A percentile compares a stretch with the other conserved stretches of the same genome.
phyloP scores from a whole-genome alignment of 306 rosid genomes.

The Gillenia trifoliata region DNA sequence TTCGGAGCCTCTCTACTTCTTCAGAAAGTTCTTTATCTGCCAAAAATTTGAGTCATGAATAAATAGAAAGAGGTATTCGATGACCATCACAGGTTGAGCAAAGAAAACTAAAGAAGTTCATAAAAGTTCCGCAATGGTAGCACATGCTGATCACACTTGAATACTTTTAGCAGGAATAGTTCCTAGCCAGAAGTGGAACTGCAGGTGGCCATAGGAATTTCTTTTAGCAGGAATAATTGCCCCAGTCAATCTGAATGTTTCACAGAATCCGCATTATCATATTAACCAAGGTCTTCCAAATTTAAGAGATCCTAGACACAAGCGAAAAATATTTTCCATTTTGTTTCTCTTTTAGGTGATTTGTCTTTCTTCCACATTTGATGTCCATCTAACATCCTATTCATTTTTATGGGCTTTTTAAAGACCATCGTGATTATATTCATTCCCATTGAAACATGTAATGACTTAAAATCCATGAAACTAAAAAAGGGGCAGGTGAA shows the following conservation, averaged over 20 bases:
- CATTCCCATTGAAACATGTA: background rate
- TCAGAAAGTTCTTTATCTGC: conserved; percentile 61
- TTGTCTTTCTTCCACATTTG: background rate
- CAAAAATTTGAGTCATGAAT: conserved; percentile 25
- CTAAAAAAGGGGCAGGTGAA: background rate
- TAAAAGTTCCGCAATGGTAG: background rate
- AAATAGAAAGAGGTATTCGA: conserved; percentile 18
- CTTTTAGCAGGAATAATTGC: too few species aligned
- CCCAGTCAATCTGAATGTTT: too few species aligned
- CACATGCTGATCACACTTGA: background rate
- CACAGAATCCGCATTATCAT: too few species aligned
- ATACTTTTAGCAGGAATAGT: background rate
- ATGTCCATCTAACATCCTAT: background rate
- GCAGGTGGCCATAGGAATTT: background rate
- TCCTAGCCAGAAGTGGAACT: background rate
- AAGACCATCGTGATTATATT: background rate
- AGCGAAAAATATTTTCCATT: background rate
- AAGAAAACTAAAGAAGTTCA: background rate
- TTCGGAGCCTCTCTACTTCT: conserved; percentile 57
- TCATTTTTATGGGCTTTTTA: background rate
- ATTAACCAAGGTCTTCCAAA: background rate
- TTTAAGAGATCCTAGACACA: background rate
- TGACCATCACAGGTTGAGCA: background rate
- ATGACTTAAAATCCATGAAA: too few species aligned
- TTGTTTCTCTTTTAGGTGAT: background rate